These are phyloP conservation scores for Ceratocystis cubensis DNA, from an alignment of 2,329 filamentous ascomycete species.

Conservation along the genomic window DNA sequence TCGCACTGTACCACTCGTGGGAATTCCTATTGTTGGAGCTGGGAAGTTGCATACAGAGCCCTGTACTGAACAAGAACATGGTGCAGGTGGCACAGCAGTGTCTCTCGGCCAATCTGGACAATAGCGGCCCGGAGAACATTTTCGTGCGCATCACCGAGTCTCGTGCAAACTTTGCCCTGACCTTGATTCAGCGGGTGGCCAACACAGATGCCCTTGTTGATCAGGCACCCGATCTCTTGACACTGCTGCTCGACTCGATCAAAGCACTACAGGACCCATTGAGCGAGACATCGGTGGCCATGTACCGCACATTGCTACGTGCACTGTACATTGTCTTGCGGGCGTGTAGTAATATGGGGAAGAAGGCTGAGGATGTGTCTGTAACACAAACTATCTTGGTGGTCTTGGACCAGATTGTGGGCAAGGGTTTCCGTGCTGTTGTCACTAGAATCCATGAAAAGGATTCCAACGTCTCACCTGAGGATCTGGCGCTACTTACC, in stretches of 20 bases:
- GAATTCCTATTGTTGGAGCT: constrained; percentile 78
- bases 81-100: constrained; percentile 65
- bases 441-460: constrained; percentile 72
- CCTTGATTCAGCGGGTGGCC: constrained; percentile 68
- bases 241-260: constrained; percentile 40
- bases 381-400: constrained; percentile 57
- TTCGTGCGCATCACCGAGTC: constrained; percentile 65
- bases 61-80: constrained; percentile 53
- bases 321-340: constrained; percentile 73
- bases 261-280: constrained; percentile 44
- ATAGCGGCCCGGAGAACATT: constrained; percentile 63
- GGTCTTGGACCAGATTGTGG: constrained; percentile 66
- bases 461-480: constrained; percentile 39
- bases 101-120: constrained; percentile 61
- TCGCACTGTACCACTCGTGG: constrained; percentile 78
- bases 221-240: constrained; percentile 41
- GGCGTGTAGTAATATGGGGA: constrained; percentile 37
- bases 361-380: constrained; percentile 27
- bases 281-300: constrained; percentile 41
- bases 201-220: constrained; percentile 39
- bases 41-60: constrained; percentile 47
- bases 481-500: constrained; percentile 76
- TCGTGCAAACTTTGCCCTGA: constrained; percentile 68
- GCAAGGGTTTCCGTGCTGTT: constrained; percentile 67
- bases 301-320: constrained; percentile 74